Evolutionary conservation across 352 stramenopile genomes (phyloP).

Genomic region (Pythium monospermum): DNA sequence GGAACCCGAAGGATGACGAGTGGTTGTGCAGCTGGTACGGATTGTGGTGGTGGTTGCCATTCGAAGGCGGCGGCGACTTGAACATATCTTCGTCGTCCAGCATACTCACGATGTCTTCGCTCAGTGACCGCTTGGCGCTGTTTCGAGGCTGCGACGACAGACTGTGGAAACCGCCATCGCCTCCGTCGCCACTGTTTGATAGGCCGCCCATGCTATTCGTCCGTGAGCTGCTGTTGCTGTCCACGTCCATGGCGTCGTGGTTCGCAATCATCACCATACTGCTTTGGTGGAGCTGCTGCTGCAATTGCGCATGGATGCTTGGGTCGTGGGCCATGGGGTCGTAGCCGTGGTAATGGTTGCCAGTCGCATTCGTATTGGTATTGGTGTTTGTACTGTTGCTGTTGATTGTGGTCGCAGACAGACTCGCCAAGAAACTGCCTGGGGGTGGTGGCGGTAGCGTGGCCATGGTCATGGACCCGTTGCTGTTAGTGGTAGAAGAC

Average conservation of each 20-base stretch:
- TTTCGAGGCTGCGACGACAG: conserved; percentile 24
- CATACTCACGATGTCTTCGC: conserved; percentile 77
- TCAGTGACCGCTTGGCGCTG: conserved; percentile 52
- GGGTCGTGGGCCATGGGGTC: too few species aligned
- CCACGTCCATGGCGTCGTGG: conserved; percentile 13
- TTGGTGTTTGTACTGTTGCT: not conserved
- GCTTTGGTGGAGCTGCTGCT: conserved; percentile 16
- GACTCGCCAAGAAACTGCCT: not conserved
- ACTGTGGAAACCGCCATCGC: conserved; percentile 14
- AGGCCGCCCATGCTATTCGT: too few species aligned
- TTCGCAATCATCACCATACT: not conserved
- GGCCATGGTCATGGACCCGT: not conserved
- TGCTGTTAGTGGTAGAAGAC: not conserved
- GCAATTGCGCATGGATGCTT: conserved; percentile 13
- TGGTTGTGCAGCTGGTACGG: conserved; percentile 5
- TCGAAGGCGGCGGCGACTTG: too few species aligned
- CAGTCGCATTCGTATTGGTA: too few species aligned
- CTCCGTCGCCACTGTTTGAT: too few species aligned
- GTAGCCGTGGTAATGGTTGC: too few species aligned
- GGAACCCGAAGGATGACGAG: conserved; percentile 5
- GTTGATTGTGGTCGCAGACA: not conserved
- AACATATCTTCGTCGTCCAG: conserved; percentile 39
- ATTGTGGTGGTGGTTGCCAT: not conserved
- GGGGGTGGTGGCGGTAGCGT: not conserved
- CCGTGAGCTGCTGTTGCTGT: conserved; percentile 2